Evolutionary conservation across 1,284 basidiomycete genomes (phyloP).

Genomic region (Puccinia horiana): DNA sequence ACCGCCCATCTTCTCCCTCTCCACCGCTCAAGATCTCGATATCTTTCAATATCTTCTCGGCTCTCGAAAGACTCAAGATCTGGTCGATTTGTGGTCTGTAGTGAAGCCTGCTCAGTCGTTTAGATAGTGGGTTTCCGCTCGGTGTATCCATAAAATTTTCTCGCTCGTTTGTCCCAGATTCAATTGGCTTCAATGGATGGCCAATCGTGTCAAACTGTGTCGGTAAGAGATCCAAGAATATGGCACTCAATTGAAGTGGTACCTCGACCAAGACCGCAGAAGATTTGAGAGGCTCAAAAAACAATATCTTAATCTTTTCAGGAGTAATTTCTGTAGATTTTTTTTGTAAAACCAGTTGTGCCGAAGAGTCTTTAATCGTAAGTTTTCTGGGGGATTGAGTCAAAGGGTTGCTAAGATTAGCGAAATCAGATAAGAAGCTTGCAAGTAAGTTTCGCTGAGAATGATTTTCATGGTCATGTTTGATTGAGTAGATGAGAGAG

Average conservation of each 20-base stretch:
- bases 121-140: neutral
- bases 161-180: neutral
- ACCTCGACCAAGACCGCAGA: neutral
- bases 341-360: neutral
- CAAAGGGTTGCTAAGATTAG: neutral
- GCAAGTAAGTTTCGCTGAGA: neutral
- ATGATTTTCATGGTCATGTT: neutral
- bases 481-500: neutral
- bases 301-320: neutral
- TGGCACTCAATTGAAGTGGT: neutral
- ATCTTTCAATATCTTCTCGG: neutral
- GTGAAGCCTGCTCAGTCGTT: neutral
- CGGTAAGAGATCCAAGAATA: neutral
- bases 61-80: neutral
- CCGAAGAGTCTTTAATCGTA: neutral
- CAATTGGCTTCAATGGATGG: neutral
- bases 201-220: neutral
- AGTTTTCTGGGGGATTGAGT: neutral
- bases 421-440: neutral
- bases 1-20: neutral
- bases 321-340: neutral
- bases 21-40: neutral
- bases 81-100: slow-evolving; percentile 11
- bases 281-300: neutral
- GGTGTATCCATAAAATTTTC: neutral